These are phyloP conservation scores for Wickerhamomyces bisporus DNA, from an alignment of 805 yeast species.

Conservation along the genomic window DNA sequence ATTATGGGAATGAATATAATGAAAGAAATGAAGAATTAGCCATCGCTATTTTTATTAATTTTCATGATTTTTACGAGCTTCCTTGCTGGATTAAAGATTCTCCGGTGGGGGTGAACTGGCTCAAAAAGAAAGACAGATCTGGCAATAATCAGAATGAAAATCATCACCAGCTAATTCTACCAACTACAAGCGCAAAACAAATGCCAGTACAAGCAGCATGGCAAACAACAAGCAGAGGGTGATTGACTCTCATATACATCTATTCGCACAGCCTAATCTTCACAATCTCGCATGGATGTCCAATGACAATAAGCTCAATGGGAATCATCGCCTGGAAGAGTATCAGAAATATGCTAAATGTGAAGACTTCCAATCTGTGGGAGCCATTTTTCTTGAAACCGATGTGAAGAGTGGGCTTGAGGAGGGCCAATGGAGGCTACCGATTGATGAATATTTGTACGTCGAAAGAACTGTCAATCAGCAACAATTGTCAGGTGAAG, in stretches of 20 bases:
- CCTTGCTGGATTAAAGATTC: neutral
- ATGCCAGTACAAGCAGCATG: too few species aligned
- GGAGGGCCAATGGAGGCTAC: slow-evolving; percentile 9
- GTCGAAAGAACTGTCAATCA: slow-evolving; percentile 7
- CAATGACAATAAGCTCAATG: slow-evolving; percentile 6
- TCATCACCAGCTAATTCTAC: too few species aligned
- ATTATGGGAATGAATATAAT: neutral
- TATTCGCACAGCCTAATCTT: slow-evolving; percentile 12
- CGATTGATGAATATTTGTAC: slow-evolving; percentile 13
- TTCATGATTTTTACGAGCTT: too few species aligned
- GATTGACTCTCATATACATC: slow-evolving; percentile 19
- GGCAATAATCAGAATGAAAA: too few species aligned
- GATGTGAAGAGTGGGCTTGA: slow-evolving; percentile 12
- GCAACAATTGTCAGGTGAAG: slow-evolving; percentile 5
- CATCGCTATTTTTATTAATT: too few species aligned
- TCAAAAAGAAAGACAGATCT: too few species aligned
- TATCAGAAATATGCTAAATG: slow-evolving; percentile 1
- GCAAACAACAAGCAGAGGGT: neutral
- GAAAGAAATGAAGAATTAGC: neutral
- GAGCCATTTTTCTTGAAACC: slow-evolving; percentile 14
- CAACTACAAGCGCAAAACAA: too few species aligned
- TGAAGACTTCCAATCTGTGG: slow-evolving; percentile 2
- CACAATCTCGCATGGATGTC: slow-evolving; percentile 14
- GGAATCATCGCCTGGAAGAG: slow-evolving; percentile 11
- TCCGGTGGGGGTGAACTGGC: neutral